phyloP scores from a whole-genome alignment of 768 basidiomycete species.

The Tremella fuciformis region DNA sequence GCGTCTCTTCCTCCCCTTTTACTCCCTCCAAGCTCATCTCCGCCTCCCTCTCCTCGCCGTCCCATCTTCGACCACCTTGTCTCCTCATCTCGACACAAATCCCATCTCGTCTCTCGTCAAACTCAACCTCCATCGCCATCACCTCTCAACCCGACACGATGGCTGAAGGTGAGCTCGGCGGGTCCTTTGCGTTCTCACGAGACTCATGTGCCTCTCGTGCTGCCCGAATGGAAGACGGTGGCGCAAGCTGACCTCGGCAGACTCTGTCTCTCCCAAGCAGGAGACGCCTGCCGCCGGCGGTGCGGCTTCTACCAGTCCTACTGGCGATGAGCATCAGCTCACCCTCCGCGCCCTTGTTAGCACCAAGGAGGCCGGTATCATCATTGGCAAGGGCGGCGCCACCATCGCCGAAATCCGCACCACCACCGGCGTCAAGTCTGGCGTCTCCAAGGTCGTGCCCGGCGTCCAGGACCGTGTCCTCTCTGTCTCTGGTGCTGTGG shows the following conservation, averaged over 20 bases:
- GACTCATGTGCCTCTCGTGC: too few relatives aligned
- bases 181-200: too few relatives aligned
- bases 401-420: constrained; percentile 96
- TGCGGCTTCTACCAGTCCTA: constrained; percentile 3
- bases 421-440: constrained; percentile 94
- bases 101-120: background rate
- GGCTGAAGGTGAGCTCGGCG: background rate
- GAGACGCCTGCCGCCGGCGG: constrained; percentile 12
- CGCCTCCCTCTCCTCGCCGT: background rate
- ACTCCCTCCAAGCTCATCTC: background rate
- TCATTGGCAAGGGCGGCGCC: constrained; percentile 76
- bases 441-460: constrained; percentile 96
- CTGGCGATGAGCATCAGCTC: constrained; percentile 52
- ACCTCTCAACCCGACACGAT: background rate
- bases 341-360: constrained; percentile 92
- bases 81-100: background rate
- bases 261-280: constrained; percentile 38
- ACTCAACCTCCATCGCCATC: background rate
- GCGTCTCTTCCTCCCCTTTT: background rate
- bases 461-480: constrained; percentile 98
- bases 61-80: constrained; percentile 1
- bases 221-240: too few relatives aligned
- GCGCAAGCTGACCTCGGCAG: constrained; percentile 13
- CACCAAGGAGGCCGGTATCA: constrained; percentile 69
- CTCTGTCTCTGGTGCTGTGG: constrained; percentile 85